These are phyloP conservation scores for Dichomitus squalens DNA, from an alignment of 1,284 basidiomycete species.

Conservation along the genomic window DNA sequence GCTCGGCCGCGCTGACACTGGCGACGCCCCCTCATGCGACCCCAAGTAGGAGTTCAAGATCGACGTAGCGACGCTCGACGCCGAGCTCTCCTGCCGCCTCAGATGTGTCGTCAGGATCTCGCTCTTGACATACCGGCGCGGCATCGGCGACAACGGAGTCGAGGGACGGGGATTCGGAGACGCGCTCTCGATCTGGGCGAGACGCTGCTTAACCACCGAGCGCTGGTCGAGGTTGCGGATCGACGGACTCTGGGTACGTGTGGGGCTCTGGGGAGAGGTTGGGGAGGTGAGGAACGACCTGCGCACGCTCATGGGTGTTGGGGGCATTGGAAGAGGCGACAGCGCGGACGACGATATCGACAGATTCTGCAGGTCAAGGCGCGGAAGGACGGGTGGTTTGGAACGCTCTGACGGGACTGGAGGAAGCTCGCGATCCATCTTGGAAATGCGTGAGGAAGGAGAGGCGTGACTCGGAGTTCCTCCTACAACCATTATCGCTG, in stretches of 20 bases:
- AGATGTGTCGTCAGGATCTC: slow-evolving; percentile 2
- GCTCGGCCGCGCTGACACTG: slow-evolving; percentile 23
- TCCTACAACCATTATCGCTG: neutral
- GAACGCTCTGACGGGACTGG: slow-evolving; percentile 28
- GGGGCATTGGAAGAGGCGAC: slow-evolving; percentile 23
- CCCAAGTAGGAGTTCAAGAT: slow-evolving; percentile 27
- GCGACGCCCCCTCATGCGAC: slow-evolving; percentile 6
- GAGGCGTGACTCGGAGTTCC: neutral
- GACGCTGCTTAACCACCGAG: slow-evolving; percentile 54
- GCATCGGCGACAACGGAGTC: slow-evolving; percentile 12
- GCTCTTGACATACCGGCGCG: slow-evolving; percentile 7
- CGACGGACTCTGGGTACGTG: slow-evolving; percentile 48
- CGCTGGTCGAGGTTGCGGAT: slow-evolving; percentile 50
- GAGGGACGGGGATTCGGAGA: slow-evolving; percentile 13
- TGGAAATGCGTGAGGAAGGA: slow-evolving; percentile 5
- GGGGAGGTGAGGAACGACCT: slow-evolving; percentile 11
- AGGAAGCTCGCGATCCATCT: slow-evolving; percentile 33
- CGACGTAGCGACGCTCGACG: slow-evolving; percentile 21
- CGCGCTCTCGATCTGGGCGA: slow-evolving; percentile 45
- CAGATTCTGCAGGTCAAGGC: slow-evolving; percentile 25
- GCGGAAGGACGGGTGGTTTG: slow-evolving; percentile 10
- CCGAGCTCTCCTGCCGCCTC: slow-evolving; percentile 21
- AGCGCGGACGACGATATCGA: slow-evolving; percentile 16
- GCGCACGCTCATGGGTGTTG: slow-evolving; percentile 18
- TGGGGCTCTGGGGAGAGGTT: slow-evolving; percentile 17